These are phyloP conservation scores for Komagataella ulmi DNA, from an alignment of 805 yeast genomes.

Conservation along the genomic window DNA sequence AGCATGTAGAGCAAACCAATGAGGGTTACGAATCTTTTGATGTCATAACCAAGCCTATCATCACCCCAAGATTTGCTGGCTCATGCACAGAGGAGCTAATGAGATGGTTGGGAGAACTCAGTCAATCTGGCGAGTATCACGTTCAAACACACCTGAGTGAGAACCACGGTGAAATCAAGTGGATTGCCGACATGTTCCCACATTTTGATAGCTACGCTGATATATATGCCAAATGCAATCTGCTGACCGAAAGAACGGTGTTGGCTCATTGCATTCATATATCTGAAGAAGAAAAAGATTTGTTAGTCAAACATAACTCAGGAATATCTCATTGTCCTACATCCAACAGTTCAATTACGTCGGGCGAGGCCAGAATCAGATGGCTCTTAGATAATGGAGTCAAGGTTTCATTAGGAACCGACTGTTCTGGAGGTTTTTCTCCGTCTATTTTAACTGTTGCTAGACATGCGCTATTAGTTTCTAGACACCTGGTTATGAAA, in stretches of 20 bases:
- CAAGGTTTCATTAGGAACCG: constrained; percentile 69
- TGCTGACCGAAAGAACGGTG: constrained; percentile 51
- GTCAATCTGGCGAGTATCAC: constrained; percentile 33
- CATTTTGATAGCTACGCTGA: constrained; percentile 52
- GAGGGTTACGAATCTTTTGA: constrained; percentile 26
- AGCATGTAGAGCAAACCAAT: constrained; percentile 28
- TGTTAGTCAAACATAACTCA: constrained; percentile 35
- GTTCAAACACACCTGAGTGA: constrained; percentile 82
- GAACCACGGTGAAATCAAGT: constrained; percentile 54
- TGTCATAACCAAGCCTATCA: constrained; percentile 48
- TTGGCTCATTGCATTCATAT: constrained; percentile 81
- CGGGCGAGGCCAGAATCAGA: constrained; percentile 76
- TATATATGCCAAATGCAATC: constrained; percentile 50
- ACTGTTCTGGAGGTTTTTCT: constrained; percentile 59
- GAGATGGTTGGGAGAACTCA: constrained; percentile 40
- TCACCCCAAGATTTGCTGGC: constrained; percentile 90
- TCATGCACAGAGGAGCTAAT: constrained; percentile 57
- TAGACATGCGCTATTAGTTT: constrained; percentile 53
- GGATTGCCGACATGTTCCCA: constrained; percentile 63
- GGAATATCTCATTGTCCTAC: constrained; percentile 87
- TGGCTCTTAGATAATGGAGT: constrained; percentile 47
- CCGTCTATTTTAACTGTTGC: constrained; percentile 49
- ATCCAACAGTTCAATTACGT: constrained; percentile 68
- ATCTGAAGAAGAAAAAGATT: constrained; percentile 40
- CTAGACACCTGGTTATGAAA: constrained; percentile 51